phyloP scores from a whole-genome alignment of 768 basidiomycete species.

The Leccinum fibrillosum region DNA sequence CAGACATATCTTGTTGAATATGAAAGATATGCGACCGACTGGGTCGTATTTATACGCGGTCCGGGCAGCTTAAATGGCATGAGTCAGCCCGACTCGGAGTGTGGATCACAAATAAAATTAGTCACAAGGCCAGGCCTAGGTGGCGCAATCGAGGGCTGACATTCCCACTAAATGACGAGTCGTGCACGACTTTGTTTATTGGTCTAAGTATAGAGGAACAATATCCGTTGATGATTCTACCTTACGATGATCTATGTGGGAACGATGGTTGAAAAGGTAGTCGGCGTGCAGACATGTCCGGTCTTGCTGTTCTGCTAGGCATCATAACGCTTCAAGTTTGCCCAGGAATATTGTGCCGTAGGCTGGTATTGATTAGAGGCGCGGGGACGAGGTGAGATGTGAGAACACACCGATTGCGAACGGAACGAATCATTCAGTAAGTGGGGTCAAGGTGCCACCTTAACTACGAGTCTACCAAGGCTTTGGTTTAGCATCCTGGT shows the following conservation, averaged over 20 bases:
- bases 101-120: conserved; percentile 13
- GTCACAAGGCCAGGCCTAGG: conserved; percentile 4
- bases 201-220: conserved; percentile 11
- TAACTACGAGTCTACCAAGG: background rate
- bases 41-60: conserved; percentile 10
- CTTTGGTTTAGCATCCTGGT: conserved; percentile 19
- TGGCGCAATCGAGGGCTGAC: conserved; percentile 7
- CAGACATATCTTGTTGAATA: conserved; percentile 23
- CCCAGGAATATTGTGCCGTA: conserved; percentile 79
- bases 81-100: conserved; percentile 20
- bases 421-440: no score
- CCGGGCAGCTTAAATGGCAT: background rate
- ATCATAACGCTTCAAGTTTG: conserved; percentile 46
- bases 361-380: conserved; percentile 40
- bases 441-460: background rate
- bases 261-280: no score
- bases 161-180: background rate
- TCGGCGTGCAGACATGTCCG: conserved; percentile 52
- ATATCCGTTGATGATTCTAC: no score
- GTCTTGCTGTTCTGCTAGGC: conserved; percentile 75
- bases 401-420: no score
- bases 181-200: background rate
- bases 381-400: background rate
- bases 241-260: no score
- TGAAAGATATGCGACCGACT: background rate